phyloP scores from a whole-genome alignment of 176 grass and related monocot genomes.

The Raddia distichophylla region DNA sequence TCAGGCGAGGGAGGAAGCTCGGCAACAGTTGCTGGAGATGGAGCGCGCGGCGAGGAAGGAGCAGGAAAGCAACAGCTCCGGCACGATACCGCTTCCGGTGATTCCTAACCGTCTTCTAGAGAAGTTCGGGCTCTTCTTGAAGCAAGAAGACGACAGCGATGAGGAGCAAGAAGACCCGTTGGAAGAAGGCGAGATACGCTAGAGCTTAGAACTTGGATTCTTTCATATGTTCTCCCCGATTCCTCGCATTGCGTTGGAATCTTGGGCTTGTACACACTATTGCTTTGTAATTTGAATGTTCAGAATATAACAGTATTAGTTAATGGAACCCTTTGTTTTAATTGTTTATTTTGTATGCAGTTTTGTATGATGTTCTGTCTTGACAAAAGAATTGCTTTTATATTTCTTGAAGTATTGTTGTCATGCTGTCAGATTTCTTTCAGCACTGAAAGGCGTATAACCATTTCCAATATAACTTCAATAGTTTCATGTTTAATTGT shows the following conservation, averaged over 20 bases:
- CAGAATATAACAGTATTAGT: too few relatives aligned
- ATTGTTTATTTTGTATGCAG: neutral
- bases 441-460: neutral
- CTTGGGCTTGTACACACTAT: neutral
- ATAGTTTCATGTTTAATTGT: neutral
- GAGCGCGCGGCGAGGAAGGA: too few relatives aligned
- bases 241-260: neutral
- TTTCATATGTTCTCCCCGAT: neutral
- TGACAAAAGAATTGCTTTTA: neutral
- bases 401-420: neutral
- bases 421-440: neutral
- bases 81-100: too few relatives aligned
- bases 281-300: slow-evolving; percentile 2
- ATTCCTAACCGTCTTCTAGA: too few relatives aligned
- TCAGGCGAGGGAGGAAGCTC: slow-evolving; percentile 24
- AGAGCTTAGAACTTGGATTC: neutral
- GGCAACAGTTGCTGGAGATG: neutral
- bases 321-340: too few relatives aligned
- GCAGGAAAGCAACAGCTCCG: too few relatives aligned
- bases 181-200: too few relatives aligned
- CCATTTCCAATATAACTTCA: neutral
- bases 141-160: too few relatives aligned
- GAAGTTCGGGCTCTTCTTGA: too few relatives aligned
- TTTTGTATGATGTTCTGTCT: neutral
- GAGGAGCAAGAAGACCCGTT: too few relatives aligned